Percentiles rank a stretch among this genome's conserved stretches.
Conservation (phyloP, 805 yeast species). For the Ogataea pini region DNA sequence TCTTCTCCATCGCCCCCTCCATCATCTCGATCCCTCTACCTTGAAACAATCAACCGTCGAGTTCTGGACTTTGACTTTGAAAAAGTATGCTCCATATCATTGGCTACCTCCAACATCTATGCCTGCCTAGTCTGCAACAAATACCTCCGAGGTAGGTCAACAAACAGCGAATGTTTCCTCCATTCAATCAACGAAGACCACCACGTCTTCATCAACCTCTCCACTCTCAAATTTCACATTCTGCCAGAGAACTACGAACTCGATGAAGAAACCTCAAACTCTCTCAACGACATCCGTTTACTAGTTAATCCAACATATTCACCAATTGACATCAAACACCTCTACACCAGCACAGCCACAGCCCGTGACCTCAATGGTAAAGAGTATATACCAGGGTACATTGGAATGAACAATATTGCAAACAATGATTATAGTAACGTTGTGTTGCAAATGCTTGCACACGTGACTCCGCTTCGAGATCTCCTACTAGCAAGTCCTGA, state of each 20-base stretch:
- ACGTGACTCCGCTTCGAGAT: conserved; percentile 52
- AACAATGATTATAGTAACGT: conserved; percentile 58
- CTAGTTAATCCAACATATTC: conserved; percentile 55
- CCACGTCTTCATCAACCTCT: conserved; percentile 61
- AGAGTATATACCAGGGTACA: conserved; percentile 58
- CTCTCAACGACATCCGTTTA: conserved; percentile 53
- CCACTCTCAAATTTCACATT: conserved; percentile 48
- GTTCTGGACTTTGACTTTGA: conserved; percentile 69
- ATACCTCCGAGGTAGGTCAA: conserved; percentile 67
- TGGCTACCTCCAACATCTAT: conserved; percentile 62
- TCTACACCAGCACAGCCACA: conserved; percentile 28
- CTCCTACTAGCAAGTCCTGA: conserved; percentile 37
- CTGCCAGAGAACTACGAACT: conserved; percentile 65
- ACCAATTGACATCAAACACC: conserved; percentile 31
- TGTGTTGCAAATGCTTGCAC: conserved; percentile 55
- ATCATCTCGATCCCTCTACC: conserved; percentile 22
- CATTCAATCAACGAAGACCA: conserved; percentile 67
- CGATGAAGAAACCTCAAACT: conserved; percentile 28
- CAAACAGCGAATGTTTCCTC: conserved; percentile 61
- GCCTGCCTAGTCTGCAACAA: conserved; percentile 76
- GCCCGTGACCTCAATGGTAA: conserved; percentile 46
- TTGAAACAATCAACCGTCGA: conserved; percentile 45
- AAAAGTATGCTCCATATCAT: conserved; percentile 62
- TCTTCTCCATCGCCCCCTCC: background rate
- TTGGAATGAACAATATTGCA: conserved; percentile 61